These are phyloP conservation scores for Phytomonas serpens DNA, from an alignment of 208 protist species.

Conservation along the genomic window DNA sequence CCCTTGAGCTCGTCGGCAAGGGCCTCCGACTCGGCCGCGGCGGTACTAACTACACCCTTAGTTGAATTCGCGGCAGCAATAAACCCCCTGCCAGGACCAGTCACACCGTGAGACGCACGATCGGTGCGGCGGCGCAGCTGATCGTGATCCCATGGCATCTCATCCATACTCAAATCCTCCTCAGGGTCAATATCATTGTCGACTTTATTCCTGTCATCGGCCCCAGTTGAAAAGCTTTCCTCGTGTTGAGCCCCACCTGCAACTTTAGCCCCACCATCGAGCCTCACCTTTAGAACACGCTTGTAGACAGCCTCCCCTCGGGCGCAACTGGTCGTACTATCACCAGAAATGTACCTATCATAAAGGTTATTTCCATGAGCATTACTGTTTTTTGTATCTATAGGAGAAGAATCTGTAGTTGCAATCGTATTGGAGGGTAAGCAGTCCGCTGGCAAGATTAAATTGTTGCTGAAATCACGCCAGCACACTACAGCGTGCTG, in stretches of 20 bases:
- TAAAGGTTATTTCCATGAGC: neutral
- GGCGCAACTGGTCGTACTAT: neutral
- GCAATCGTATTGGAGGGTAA: neutral
- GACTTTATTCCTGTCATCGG: conserved; percentile 9
- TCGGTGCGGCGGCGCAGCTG: neutral
- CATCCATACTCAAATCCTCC: conserved; percentile 2
- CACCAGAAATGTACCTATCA: neutral
- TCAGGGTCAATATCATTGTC: conserved; percentile 25
- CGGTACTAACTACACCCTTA: neutral
- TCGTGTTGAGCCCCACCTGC: neutral
- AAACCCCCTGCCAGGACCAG: neutral
- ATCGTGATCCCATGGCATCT: neutral
- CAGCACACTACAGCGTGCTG: conserved; percentile 39
- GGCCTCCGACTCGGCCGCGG: conserved; percentile 27
- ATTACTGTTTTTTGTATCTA: neutral
- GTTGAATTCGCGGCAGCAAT: conserved; percentile 9
- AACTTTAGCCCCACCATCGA: conserved; percentile 27
- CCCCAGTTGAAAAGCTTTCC: conserved; percentile 4
- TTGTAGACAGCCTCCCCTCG: conserved; percentile 21
- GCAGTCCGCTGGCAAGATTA: conserved; percentile 38
- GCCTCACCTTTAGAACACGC: conserved; percentile 34
- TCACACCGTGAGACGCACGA: neutral
- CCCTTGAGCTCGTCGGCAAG: conserved; percentile 32
- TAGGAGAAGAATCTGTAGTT: neutral
- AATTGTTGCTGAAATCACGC: conserved; percentile 76